Conservation (phyloP, 768 basidiomycete species). For the Leccinum ochraceum region DNA sequence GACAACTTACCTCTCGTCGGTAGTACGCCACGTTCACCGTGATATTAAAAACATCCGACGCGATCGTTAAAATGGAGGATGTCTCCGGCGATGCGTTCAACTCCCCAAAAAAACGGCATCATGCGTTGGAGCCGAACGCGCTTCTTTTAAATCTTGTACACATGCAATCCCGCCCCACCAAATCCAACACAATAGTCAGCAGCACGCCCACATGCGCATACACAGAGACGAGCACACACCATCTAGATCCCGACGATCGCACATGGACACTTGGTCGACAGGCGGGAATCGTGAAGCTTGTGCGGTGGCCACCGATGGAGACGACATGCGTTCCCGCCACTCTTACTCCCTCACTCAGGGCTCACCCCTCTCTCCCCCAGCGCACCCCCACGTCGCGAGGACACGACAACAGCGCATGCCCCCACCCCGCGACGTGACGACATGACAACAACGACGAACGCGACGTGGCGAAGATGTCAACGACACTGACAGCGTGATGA, state of each 20-base stretch:
- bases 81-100: background rate
- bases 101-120: background rate
- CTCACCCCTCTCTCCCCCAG: too few relatives aligned
- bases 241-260: slow-evolving; percentile 71
- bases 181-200: background rate
- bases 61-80: background rate
- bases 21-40: background rate
- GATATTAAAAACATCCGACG: background rate
- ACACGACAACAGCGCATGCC: too few relatives aligned
- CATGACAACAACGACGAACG: too few relatives aligned
- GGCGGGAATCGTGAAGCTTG: too few relatives aligned
- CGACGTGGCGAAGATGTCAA: too few relatives aligned
- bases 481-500: too few relatives aligned
- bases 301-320: too few relatives aligned
- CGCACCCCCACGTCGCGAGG: too few relatives aligned
- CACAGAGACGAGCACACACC: slow-evolving; percentile 36
- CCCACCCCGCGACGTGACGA: too few relatives aligned
- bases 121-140: slow-evolving; percentile 5
- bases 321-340: too few relatives aligned
- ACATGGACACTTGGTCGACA: slow-evolving; percentile 41
- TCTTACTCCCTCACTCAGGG: too few relatives aligned
- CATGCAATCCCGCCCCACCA: background rate
- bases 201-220: background rate
- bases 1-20: background rate
- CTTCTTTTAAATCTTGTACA: slow-evolving; percentile 18